Base-by-base conservation (phyloP, 2,329 filamentous ascomycete genomes). In the Diplodia intermedia region DNA sequence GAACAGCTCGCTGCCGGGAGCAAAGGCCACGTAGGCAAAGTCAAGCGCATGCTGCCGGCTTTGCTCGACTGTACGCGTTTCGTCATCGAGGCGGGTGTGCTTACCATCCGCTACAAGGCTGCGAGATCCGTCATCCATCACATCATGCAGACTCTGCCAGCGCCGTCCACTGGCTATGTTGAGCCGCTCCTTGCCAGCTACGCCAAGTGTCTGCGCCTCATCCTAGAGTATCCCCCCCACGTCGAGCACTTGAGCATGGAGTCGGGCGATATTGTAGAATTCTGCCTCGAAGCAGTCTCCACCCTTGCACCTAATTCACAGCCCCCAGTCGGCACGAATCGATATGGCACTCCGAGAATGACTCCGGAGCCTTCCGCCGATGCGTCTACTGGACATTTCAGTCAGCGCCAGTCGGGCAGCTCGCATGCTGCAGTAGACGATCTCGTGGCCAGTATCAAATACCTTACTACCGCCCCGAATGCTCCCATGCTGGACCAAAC, bases 91-190 rank as follows among this genome's bases (percentile, higher is more conserved):
- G 86, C 90, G 66, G 91, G 91, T 26, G 83, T 90, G 38, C 80
- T 84, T 23, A 89, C 86, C 69, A 79, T 98, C 70, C 91, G 89
- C 74, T 83, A 85, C 69, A 96, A 93, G 77, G 94, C 93, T 0
- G 83, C 94, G n/a, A 86, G 90, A 72, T 88, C 91, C 6, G 82
- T 97, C 18, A 83, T 97, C 71, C 89, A 93, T 71, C 93, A 97
- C 79, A 90, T 98, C 69, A 89, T 88, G 3, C 89, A 97, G 71
- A 88, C 89, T 20, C 83, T 97, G 3, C 86, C 89, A 1, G 85
- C 83, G 18, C 78, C 84, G 1, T 86, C 89, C 66, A 88, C 88
- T 15, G 85, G 83, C 2, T 86, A 90, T 66, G 88, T 92, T 71
- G 84, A 89, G 68, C 89, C 91, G 14, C 83, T 99, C 5, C 81